These are phyloP conservation scores for Colletotrichum sp. DNA, from an alignment of 2,329 filamentous ascomycete genomes.

Conservation along the genomic window DNA sequence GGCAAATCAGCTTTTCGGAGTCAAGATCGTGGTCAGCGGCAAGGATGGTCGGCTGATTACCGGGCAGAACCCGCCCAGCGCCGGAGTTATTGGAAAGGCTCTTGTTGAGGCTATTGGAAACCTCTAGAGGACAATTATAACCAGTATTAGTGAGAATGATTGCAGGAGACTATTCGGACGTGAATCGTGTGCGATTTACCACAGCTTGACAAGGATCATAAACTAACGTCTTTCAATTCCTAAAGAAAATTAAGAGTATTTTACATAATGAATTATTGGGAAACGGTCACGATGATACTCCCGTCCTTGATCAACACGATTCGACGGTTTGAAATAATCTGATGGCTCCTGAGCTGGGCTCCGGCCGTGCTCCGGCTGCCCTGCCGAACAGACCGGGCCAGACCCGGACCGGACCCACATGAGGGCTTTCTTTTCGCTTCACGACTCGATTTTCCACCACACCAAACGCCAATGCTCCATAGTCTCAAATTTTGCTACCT, in stretches of 20 bases:
- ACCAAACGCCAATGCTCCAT: background rate
- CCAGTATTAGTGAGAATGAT: rapidly evolving
- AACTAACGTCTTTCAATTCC: background rate
- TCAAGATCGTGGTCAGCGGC: background rate
- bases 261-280: rapidly evolving
- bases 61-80: background rate
- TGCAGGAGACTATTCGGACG: rapidly evolving
- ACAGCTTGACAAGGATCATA: rapidly evolving
- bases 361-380: background rate
- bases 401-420: background rate
- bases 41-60: background rate
- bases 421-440: background rate
- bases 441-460: background rate
- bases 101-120: background rate
- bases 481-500: rapidly evolving
- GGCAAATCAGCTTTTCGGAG: background rate
- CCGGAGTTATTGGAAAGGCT: background rate
- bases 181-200: rapidly evolving
- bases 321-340: background rate
- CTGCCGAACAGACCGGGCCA: background rate
- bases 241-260: rapidly evolving
- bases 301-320: background rate
- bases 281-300: rapidly evolving
- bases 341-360: background rate
- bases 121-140: background rate